Evolutionary conservation across 768 basidiomycete genomes (phyloP), one percentile per base, ranked within the genome.

Genomic region (Lactarius deliciosus): DNA sequence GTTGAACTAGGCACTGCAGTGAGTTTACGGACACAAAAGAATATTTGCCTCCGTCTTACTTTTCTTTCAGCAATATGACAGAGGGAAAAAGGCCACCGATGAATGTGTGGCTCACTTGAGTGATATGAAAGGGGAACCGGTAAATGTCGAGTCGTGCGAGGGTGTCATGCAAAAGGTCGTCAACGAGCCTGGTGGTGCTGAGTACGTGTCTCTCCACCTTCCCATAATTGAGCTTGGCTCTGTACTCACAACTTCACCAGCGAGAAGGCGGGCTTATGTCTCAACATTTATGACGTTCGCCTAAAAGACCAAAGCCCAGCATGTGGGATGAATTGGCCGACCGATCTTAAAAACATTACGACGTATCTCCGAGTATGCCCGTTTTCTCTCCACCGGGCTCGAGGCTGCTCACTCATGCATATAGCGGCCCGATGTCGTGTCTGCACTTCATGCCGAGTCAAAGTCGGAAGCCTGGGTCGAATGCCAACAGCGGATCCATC

Each of bases 281-380:
- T 96, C 68, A 99, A 99, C 75, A 86, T 98, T 45, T 99, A 99
- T 71, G 97, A 99, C 73, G 85, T 98, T 16, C 90, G 97, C 30
- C 79, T 90, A n/a, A 87, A 91, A 63, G 97, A 99, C 74, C 83
- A 83, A 15, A 79, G 75, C 41, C 97, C 97, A 20, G 89, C 86
- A 0, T 99, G 97, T 76, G 97, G 96, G 3, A 92, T 96, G 94
- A 96, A 95, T 77, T 99, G 96, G 96, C 96, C 96, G 8, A 88
- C 89, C 40, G 93, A 95, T 72, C 86, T 98, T 57, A 76, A 81
- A 3, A 84, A 86, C 57, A 79, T 98, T 10, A 89, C 87, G 20
- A 77, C 79, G 1, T 96, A 95, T 74, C 85, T 99, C 5, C 86
- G 85, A 32, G 96, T 97, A 74, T 61, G 92, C 80, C 38, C 34